Evolutionary conservation across 1,284 basidiomycete species (phyloP).

Genomic region (Rugosomyces carneus): DNA sequence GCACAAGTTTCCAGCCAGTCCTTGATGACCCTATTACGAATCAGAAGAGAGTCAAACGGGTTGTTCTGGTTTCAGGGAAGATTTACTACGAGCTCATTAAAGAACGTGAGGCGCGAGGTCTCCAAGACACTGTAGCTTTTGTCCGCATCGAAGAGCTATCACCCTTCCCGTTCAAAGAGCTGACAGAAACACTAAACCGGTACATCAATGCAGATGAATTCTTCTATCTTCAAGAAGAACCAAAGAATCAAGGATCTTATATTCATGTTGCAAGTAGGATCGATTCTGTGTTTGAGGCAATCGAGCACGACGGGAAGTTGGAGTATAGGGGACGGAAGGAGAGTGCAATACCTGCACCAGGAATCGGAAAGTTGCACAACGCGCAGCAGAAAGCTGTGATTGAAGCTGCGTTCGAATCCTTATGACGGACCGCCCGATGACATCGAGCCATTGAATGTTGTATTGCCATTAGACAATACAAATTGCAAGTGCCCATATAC

Average conservation of each 20-base stretch:
- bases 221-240: conserved; percentile 82
- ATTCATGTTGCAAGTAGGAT: conserved; percentile 59
- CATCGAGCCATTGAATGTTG: too few relatives aligned
- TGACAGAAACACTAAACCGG: conserved; percentile 40
- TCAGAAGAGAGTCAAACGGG: conserved; percentile 40
- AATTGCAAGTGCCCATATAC: too few relatives aligned
- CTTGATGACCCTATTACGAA: conserved; percentile 48
- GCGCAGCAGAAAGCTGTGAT: conserved; percentile 59
- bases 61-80: conserved; percentile 72
- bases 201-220: conserved; percentile 44
- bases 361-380: conserved; percentile 64
- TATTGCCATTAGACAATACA: too few relatives aligned
- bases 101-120: conserved; percentile 46
- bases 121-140: conserved; percentile 54
- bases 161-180: conserved; percentile 71
- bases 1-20: conserved; percentile 68
- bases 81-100: conserved; percentile 82
- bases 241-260: conserved; percentile 81
- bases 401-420: conserved; percentile 45
- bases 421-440: too few relatives aligned
- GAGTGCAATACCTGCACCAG: conserved; percentile 74
- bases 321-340: conserved; percentile 63
- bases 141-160: conserved; percentile 80
- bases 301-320: conserved; percentile 31
- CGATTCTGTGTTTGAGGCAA: conserved; percentile 39